phyloP scores from a whole-genome alignment of 2,329 filamentous ascomycete species.

The Aspergillus novoparasiticus region DNA sequence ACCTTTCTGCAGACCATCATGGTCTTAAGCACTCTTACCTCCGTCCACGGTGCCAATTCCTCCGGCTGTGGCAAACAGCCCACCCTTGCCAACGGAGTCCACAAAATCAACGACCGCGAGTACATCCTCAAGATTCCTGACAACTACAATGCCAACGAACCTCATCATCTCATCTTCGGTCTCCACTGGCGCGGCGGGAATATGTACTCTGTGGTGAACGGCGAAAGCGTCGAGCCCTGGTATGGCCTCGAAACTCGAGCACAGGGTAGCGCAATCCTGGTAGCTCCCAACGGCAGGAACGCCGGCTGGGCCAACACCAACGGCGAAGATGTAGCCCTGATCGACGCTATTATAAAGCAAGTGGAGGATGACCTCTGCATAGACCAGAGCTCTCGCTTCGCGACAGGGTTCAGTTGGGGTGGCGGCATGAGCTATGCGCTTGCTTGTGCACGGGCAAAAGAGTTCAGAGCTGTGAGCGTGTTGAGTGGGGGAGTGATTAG shows the following conservation, averaged over 20 bases:
- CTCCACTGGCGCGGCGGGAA: constrained; percentile 47
- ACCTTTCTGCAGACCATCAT: neutral
- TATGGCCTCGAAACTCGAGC: constrained; percentile 46
- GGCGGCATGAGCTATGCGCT: constrained; percentile 47
- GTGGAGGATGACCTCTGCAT: constrained; percentile 47
- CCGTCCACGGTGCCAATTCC: constrained; percentile 25
- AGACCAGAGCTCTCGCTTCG: constrained; percentile 45
- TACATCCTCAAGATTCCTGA: constrained; percentile 18
- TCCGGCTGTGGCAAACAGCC: constrained; percentile 18
- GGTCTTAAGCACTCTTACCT: neutral
- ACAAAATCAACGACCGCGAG: constrained; percentile 15
- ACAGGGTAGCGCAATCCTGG: constrained; percentile 45
- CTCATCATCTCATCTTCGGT: constrained; percentile 47
- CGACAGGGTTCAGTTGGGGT: constrained; percentile 50
- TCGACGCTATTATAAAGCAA: constrained; percentile 39
- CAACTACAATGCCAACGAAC: constrained; percentile 43
- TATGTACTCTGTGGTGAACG: constrained; percentile 40
- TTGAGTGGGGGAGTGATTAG: constrained; percentile 37
- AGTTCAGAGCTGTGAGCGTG: constrained; percentile 26
- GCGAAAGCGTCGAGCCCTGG: constrained; percentile 35
- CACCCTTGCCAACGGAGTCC: constrained; percentile 13
- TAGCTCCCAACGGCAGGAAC: constrained; percentile 47
- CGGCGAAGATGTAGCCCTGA: constrained; percentile 39
- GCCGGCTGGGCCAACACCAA: constrained; percentile 48
- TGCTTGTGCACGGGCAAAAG: constrained; percentile 43